Conservation (phyloP, 2,329 filamentous ascomycete genomes). For the Cercospora citrullina region DNA sequence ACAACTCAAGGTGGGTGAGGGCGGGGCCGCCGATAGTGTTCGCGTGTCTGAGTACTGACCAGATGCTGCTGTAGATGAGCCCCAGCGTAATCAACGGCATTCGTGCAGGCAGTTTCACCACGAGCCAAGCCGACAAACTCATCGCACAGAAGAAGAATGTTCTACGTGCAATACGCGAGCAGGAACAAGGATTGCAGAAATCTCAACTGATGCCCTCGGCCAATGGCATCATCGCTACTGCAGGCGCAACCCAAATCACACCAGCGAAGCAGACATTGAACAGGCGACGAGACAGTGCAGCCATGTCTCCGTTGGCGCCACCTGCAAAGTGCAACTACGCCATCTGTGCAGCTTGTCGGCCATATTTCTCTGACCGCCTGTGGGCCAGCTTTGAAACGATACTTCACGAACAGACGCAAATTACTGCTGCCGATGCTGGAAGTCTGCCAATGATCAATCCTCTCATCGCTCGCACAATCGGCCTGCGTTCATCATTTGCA, state of each 20-base stretch:
- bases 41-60: neutral
- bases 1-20: constrained; percentile 23
- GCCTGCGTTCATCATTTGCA: constrained; percentile 28
- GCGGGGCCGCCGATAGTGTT: neutral
- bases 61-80: constrained; percentile 36
- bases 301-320: neutral
- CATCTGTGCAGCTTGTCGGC: constrained; percentile 53
- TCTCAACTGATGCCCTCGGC: neutral
- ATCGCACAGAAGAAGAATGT: constrained; percentile 45
- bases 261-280: constrained; percentile 2
- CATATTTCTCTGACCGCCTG: constrained; percentile 50
- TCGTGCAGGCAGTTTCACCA: constrained; percentile 44
- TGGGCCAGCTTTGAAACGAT: constrained; percentile 49
- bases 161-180: constrained; percentile 29
- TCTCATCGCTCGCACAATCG: constrained; percentile 39
- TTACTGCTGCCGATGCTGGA: constrained; percentile 37
- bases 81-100: constrained; percentile 46
- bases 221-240: constrained; percentile 32
- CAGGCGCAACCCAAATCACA: constrained; percentile 19
- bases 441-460: constrained; percentile 42
- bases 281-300: constrained; percentile 19
- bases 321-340: constrained; percentile 44
- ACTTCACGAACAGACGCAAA: constrained; percentile 38
- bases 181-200: constrained; percentile 7
- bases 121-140: constrained; percentile 45